Base-by-base conservation (phyloP, 306 rosid genomes). In the Lathyrus oleraceus region DNA sequence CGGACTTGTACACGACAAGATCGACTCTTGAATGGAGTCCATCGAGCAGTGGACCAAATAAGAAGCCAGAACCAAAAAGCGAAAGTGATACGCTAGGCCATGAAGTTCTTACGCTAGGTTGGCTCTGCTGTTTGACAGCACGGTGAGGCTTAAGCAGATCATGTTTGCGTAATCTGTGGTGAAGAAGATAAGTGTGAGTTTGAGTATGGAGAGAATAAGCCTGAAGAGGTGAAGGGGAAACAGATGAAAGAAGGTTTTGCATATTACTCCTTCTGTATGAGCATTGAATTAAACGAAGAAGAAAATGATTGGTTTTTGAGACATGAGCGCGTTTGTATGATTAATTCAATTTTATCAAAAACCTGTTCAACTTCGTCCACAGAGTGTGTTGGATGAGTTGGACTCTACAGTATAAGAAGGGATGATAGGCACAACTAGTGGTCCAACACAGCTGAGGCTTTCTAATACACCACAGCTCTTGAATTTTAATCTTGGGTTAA, bases 21-120 rank as follows among this genome's bases (percentile, higher is more conserved):
- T 85, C 77, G 14, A 93, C 97, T 65, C 91, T 74, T 1, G 98
- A 93, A 76, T 93, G 96, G 65, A 90, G 85, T 13, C 96, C 96
- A 65, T 90, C 98, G 17, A 93, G 69, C 60, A 93, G 81, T 51
- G 97, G 90, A 54, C 98, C 98, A 2, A 88, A 6, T 20, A 80
- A 27, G 84, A 87, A 85, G 32, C 97, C 97, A 0, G 90, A 44
- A 28, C 89, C 86, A 48, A 90, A 93, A 35, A 90, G 90, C 13
- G 89, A 70, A 17, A 85, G 54, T 6, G 93, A 76, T 13, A 90
- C 69, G 11, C 66, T 67, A 21, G 82, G 88, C 96, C 96, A 88
- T 17, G 81, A 63, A 64, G 76, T 81, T 86, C 12, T 61, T 1
- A 58, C 79, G 5, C 64, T 79, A 14, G 61, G 66, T 67, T 14